Conservation (phyloP, 345 rosid species). For the Turnera subulata region DNA sequence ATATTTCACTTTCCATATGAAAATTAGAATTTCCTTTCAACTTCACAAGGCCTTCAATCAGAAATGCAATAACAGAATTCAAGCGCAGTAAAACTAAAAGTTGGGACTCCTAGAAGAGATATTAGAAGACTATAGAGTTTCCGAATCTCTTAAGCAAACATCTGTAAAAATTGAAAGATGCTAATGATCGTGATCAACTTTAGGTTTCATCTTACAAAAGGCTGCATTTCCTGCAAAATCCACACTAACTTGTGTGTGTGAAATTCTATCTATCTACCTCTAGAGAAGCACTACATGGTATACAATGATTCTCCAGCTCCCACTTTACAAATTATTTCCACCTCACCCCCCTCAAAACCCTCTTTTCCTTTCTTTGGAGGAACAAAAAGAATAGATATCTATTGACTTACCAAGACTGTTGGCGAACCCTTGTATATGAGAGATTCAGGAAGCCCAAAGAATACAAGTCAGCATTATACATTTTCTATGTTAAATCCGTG, state of each 20-base stretch:
- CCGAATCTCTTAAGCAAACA: too few species aligned
- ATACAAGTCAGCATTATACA: slow-evolving; percentile 21
- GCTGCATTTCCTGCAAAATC: too few species aligned
- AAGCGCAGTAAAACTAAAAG: too few species aligned
- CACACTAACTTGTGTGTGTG: not conserved
- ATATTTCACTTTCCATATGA: too few species aligned
- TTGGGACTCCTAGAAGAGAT: too few species aligned
- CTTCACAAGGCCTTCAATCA: too few species aligned
- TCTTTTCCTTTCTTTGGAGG: slow-evolving; percentile 4
- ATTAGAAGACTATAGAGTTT: too few species aligned
- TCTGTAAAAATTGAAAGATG: too few species aligned
- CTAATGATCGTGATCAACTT: too few species aligned
- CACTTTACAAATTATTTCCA: slow-evolving; percentile 30
- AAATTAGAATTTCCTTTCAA: too few species aligned
- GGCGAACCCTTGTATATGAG: slow-evolving; percentile 17
- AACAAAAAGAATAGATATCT: slow-evolving; percentile 1
- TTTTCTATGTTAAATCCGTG: slow-evolving; percentile 20
- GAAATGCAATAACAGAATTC: too few species aligned
- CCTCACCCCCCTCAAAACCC: not conserved
- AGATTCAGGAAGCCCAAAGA: slow-evolving; percentile 12
- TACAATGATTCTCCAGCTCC: slow-evolving; percentile 17
- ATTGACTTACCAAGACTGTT: slow-evolving; percentile 8
- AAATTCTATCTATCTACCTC: slow-evolving; percentile 5
- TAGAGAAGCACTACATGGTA: slow-evolving; percentile 1
- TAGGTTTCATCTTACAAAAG: too few species aligned